Base-by-base conservation (phyloP, 495 filamentous ascomycete genomes). In the Penicillium manginii region DNA sequence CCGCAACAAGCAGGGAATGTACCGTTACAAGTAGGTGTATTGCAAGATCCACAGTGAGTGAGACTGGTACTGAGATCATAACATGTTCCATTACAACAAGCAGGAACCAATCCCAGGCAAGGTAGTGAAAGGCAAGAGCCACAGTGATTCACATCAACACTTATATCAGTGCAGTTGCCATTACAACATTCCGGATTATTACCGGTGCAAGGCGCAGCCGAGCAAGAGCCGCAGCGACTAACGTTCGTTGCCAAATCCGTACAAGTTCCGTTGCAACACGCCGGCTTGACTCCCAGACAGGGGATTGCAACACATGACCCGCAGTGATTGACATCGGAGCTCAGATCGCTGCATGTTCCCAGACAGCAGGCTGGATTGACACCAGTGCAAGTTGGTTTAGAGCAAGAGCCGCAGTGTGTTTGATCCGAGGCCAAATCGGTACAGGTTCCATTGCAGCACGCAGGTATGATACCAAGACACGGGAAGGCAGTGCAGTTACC, bases 21-120 rank as follows among this genome's bases (percentile, higher is more conserved):
- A 12, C 58, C 58, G 18, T 17, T 50, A 37, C 58, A 60, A 1
- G 52, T 42, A 21, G 58, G 29, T 0, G 29, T 33, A 32, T 19
- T 31, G 47, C 63, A 66, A n/a, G 60, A 39, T 40, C 63, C 63
- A 29, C 63, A 66, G 33, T 60, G 52, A 10, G n/a, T 47, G 2
- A 55, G 32, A 23, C 43, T 50, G 18, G 22, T 35, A 12, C 49
- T 51, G 2, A 66, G 32, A 54, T 60, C 57, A 7, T 48, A 29
- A 45, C 63, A 63, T 14, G 26, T 42, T 5, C 63, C 60, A 55
- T 23, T 50, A 29, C 63, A 66, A n/a, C 60, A 66, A 37, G 50
- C 50, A 40, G 63, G 57, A 7, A 52, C n/a, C 21, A 53, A 26
- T 7, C 58, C 62, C 0, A 4, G 32, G 19, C 61, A 60, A 12